phyloP scores from a whole-genome alignment of 768 basidiomycete genomes.

The Tulasnella sp. region DNA sequence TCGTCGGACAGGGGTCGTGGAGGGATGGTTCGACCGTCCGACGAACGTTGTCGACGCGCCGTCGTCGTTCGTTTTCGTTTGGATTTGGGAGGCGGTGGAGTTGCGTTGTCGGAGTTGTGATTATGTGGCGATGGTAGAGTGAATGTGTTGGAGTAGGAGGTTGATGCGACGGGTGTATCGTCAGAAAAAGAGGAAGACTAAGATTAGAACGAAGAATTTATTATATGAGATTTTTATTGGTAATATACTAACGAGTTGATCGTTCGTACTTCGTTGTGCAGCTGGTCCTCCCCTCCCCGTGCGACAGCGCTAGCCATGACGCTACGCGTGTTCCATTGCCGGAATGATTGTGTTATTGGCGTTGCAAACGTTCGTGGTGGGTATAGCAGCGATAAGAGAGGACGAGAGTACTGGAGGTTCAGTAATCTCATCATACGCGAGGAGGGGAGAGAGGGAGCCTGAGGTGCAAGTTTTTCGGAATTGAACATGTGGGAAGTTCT shows the following conservation, averaged over 20 bases:
- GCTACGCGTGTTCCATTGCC: not conserved
- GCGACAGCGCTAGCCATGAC: not conserved
- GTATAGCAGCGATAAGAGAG: not conserved
- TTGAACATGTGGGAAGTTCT: no score
- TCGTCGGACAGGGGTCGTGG: not conserved
- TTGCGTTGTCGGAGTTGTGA: not conserved
- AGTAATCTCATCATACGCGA: not conserved
- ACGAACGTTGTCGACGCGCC: not conserved
- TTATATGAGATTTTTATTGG: no score
- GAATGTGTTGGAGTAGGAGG: not conserved
- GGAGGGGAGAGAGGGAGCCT: not conserved
- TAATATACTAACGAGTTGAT: conserved; percentile 4
- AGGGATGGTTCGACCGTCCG: not conserved
- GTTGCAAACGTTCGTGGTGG: not conserved
- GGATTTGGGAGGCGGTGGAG: no score
- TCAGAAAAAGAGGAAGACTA: not conserved
- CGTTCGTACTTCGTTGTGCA: not conserved
- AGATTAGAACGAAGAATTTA: no score
- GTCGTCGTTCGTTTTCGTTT: no score
- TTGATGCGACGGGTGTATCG: not conserved
- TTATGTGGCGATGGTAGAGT: not conserved
- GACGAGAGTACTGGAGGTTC: not conserved
- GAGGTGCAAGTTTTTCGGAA: conserved; percentile 6
- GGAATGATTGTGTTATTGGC: not conserved
- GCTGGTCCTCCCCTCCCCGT: not conserved